phyloP scores from a whole-genome alignment of 192 early-diverging fungal genomes.

The Linnemannia schmuckeri region DNA sequence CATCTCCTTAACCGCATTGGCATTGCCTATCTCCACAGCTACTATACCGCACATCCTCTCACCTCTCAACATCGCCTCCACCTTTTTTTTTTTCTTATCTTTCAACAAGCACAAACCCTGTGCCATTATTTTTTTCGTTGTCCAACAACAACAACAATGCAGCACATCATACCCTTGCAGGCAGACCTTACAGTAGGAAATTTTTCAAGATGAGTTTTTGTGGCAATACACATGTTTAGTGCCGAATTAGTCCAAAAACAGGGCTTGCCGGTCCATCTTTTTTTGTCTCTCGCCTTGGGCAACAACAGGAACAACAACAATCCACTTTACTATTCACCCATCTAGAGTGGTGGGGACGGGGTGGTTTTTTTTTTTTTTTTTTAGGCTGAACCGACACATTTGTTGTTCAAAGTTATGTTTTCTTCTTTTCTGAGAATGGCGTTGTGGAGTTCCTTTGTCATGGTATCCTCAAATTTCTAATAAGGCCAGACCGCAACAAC shows the following conservation, averaged over 20 bases:
- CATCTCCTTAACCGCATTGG: not conserved
- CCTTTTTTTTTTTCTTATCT: slow-evolving; percentile 4
- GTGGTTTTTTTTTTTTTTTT: no score
- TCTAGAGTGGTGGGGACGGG: no score
- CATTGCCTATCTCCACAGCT: not conserved
- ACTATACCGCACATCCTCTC: not conserved
- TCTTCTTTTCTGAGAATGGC: no score
- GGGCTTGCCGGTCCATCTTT: slow-evolving; percentile 2
- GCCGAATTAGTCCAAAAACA: not conserved
- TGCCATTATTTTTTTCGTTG: no score
- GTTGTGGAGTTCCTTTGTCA: no score
- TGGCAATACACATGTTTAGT: not conserved
- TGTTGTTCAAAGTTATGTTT: no score
- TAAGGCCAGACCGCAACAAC: no score
- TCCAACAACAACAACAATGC: not conserved
- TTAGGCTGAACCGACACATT: no score
- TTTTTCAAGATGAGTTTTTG: not conserved
- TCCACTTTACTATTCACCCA: no score
- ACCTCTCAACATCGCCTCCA: not conserved
- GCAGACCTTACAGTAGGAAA: not conserved
- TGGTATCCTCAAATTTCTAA: no score
- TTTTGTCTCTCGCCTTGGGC: not conserved
- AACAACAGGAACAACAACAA: not conserved
- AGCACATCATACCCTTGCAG: not conserved
- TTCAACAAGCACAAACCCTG: not conserved